Evolutionary conservation across 1,139 yeast species (phyloP), one percentile per base, ranked within the genome.

Genomic region (Suhomyces ambrosiae): DNA sequence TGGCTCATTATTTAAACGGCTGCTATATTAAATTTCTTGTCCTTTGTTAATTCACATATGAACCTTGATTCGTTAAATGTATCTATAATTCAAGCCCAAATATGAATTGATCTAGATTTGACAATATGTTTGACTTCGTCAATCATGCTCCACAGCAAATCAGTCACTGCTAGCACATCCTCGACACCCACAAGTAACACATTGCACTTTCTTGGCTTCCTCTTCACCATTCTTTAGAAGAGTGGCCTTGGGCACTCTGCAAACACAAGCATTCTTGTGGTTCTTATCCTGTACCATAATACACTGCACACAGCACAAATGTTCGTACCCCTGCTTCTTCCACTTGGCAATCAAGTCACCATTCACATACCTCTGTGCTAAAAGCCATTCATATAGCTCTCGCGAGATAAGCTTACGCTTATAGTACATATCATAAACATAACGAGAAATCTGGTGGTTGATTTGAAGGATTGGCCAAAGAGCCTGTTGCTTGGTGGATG

Each of bases 311-410:
- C 97, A 89, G 54, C 97, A 89, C 38, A 89, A 64, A 42, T 83
- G 77, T 56, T 89, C 97, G 60, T 89, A 89, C 7, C 97, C 97
- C 54, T 79, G 82, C 54, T 86, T 88, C 60, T 82, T 82, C 97
- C 97, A 89, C 58, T 89, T 89, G 23, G 96, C 94, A 26, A 89
- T 86, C 42, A 89, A 65, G 30, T 79, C 74, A 5, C 70, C 78
- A 55, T 89, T 92, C 2, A 78, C 86, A 49, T 80, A 79, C 40
- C 79, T 76, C 52, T 86, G 82, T 46, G 76, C 74, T 37, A 87
- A 53, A 17, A 89, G 65, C 87, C 92, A 89, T 31, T 81, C 80
- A 57, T 87, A 89, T n/a, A 89, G 66, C 28, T 82, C 82, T 32
- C 68, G 63, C 3, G 83, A 73, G 24, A 89, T 85, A 21, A 82